Base-by-base conservation (phyloP, 805 yeast species). In the Huiozyma sinensis region DNA sequence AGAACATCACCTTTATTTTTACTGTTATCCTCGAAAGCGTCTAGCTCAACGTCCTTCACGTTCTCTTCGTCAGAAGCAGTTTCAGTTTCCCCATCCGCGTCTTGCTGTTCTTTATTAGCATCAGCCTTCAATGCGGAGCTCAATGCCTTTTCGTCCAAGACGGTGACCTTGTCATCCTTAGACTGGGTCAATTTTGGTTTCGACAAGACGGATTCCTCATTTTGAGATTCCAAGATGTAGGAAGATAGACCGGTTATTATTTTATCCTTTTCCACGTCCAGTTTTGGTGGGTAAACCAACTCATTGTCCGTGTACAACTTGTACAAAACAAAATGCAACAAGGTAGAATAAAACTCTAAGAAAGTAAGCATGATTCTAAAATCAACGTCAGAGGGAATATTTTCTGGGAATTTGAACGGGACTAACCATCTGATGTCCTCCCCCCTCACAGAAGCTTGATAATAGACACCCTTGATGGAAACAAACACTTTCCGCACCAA, bases 301-400 rank as follows among this genome's bases (percentile, higher is more conserved):
- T 81, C 89, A 32, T 81, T 72, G 54, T 88, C 97, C 24, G 83
- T 77, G 70, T 87, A 92, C 50, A 92, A 74, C 63, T 84, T 83
- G 74, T 62, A 92, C 44, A 90, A 71, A 24, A 83, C 89, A 61
- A 92, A 92, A 60, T 88, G 95, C 58, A 89, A 67, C 54, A 92
- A 68, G 28, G 97, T 90, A 13, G 95, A 81, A 69, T 92, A 92
- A 66, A 92, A 89, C 68, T 92, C 98, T 60, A 92, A 75, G 67
- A 92, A 92, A 1, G 97, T 90, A 58, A 87, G 72, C 98, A 92
- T 92, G 70, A 92, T 87, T 66, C 92, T 77, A 72, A 92, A 90
- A 67, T 92, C 98, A 47, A 92, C 80, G 64, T 92, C 97, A 38
- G 82, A 67, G 39, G 98, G 97, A 53, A 92, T 83, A 64, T 84